phyloP scores from a whole-genome alignment of 2,329 filamentous ascomycete genomes.

The Aspergillus transmontanensis region DNA sequence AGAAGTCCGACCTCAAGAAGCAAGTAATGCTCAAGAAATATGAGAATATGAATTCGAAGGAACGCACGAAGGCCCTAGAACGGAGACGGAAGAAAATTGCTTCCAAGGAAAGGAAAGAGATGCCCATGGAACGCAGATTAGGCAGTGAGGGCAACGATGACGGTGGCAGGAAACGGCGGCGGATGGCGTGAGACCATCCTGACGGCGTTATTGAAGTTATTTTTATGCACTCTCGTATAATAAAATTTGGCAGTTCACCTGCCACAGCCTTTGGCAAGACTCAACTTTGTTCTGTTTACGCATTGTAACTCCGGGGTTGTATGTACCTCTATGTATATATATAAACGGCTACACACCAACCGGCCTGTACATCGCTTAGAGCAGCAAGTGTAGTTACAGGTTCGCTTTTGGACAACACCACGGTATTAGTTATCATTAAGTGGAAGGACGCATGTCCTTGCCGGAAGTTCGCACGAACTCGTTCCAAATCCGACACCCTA shows the following conservation, averaged over 20 bases:
- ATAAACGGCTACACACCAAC: background rate
- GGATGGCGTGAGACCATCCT: slow-evolving; percentile 24
- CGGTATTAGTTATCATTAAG: slow-evolving; percentile 21
- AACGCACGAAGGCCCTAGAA: slow-evolving; percentile 83
- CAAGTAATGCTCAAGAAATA: slow-evolving; percentile 77
- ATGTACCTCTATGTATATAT: background rate
- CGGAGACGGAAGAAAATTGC: slow-evolving; percentile 86
- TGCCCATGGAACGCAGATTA: slow-evolving; percentile 60
- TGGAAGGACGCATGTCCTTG: slow-evolving; percentile 14
- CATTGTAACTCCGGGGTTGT: background rate
- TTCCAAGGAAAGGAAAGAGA: slow-evolving; percentile 77
- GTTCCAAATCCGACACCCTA: background rate
- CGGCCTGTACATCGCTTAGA: background rate
- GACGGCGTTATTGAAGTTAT: background rate
- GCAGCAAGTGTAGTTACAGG: background rate
- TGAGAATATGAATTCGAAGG: slow-evolving; percentile 78
- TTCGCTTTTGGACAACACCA: slow-evolving; percentile 4
- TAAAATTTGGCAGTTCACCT: background rate
- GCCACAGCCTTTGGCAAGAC: background rate
- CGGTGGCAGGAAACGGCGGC: slow-evolving; percentile 31
- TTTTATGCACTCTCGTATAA: background rate
- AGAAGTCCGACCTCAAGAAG: slow-evolving; percentile 90
- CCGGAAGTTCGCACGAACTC: slow-evolving; percentile 1
- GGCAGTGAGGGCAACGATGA: slow-evolving; percentile 27
- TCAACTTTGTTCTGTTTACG: background rate